Evolutionary conservation across 2,329 filamentous ascomycete genomes (phyloP), one percentile per base, ranked within the genome.

Genomic region (Epichloe glyceriae): DNA sequence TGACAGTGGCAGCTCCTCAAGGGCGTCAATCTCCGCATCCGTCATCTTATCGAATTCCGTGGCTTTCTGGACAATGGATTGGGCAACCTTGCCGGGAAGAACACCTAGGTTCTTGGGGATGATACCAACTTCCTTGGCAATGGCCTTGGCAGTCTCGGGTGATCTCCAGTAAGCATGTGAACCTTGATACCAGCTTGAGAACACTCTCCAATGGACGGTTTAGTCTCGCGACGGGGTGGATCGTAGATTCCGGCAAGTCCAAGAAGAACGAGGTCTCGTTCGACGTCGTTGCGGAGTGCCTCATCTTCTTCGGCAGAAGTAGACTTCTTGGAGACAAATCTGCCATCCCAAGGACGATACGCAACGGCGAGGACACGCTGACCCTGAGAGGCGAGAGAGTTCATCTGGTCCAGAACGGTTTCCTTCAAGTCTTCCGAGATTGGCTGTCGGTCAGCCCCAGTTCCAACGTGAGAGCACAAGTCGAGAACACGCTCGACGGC

Each of bases 241-340:
- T 95, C 88, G 62, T 93, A 91, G 55, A 95, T 84, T 51, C 88
- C 88, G 46, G 86, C 83, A 10, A 95, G 75, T n/a, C 89, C 90
- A 14, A 87, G 77, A 54, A 94, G 86, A 3, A 74, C 76, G 34
- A 95, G 77, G 33, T 79, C 73, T 37, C 72, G 70, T 62, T 94
- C 88, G 14, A 91, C 75, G 4, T 74, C 67, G 5, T 71, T 68
- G 5, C 88, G 85, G 3, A 75, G 62, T 40, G 65, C 61, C 47
- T 73, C 69, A 6, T 76, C 71, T 46, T 71, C 67, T 5, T 57
- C 61, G 5, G 60, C 57, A n/a, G 61, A 58, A 10, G 61, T 59
- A 6, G 62, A 57, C 20, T 64, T 62, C 48, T 69, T 67, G 19
- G 63, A 56, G 11, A 61, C 63, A 56, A 75, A 79, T 38, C 63